Evolutionary conservation across 2,329 filamentous ascomycete species (phyloP).

Genomic region (Leptographium galeiforme): DNA sequence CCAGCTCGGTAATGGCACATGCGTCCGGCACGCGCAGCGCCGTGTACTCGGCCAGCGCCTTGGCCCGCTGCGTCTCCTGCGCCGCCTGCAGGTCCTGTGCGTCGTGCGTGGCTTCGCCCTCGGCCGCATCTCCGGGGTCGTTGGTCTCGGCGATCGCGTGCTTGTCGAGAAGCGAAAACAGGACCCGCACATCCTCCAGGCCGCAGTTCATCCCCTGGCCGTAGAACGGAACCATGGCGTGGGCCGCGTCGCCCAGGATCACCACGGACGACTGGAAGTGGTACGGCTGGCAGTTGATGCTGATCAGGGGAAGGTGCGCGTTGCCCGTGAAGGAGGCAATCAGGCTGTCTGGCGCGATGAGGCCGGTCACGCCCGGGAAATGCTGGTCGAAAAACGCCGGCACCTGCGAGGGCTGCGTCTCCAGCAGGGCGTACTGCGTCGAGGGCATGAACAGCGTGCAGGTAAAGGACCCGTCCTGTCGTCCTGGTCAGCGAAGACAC

Average conservation of each 20-base stretch:
- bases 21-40: constrained; percentile 61
- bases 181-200: constrained; percentile 79
- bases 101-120: constrained; percentile 18
- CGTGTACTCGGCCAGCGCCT: constrained; percentile 67
- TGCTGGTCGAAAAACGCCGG: constrained; percentile 65
- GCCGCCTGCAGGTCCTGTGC: constrained; percentile 28
- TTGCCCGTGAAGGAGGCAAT: constrained; percentile 64
- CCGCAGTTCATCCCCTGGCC: constrained; percentile 97
- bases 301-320: constrained; percentile 85
- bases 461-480: constrained; percentile 79
- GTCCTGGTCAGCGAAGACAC: constrained; percentile 4
- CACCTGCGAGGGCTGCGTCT: constrained; percentile 45
- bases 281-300: constrained; percentile 82
- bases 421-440: constrained; percentile 53
- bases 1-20: constrained; percentile 83
- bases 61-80: constrained; percentile 51
- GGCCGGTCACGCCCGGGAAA: constrained; percentile 72
- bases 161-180: constrained; percentile 71
- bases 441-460: constrained; percentile 85
- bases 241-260: constrained; percentile 84
- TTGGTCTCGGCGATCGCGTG: constrained; percentile 27
- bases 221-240: constrained; percentile 98
- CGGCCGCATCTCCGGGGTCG: constrained; percentile 11
- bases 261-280: constrained; percentile 66
- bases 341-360: constrained; percentile 57